A percentile compares a stretch with the other conserved stretches of the same genome.
These are phyloP conservation scores for Penicillium corylophilum DNA, from an alignment of 2,329 filamentous ascomycete genomes.

Conservation along the genomic window DNA sequence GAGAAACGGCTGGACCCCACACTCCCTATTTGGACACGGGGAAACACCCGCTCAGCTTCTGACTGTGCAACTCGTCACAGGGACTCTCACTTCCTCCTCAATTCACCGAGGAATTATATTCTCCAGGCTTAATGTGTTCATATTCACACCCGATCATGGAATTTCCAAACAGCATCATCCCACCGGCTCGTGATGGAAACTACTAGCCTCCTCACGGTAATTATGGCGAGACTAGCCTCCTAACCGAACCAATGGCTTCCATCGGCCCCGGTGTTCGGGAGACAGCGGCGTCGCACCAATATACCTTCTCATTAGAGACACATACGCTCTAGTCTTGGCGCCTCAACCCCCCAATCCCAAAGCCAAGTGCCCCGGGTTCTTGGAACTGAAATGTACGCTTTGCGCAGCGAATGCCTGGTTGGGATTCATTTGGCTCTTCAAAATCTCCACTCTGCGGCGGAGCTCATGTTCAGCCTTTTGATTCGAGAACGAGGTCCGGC, in stretches of 20 bases:
- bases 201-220: constrained; percentile 2
- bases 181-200: not conserved
- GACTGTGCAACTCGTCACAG: not conserved
- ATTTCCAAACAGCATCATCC: not conserved
- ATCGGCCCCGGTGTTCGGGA: constrained; percentile 1
- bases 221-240: not conserved
- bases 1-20: not conserved
- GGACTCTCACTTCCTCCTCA: not conserved
- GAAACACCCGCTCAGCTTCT: constrained; percentile 3
- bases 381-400: not conserved
- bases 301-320: not conserved
- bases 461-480: not conserved
- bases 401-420: not conserved
- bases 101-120: not conserved
- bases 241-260: constrained; percentile 19
- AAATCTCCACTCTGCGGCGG: not conserved
- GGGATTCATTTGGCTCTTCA: not conserved
- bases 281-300: not conserved
- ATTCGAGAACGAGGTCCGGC: not conserved
- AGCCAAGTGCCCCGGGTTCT: not conserved
- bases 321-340: constrained; percentile 4
- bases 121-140: not conserved
- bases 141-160: not conserved
- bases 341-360: not conserved
- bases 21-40: constrained; percentile 4